These are phyloP conservation scores for Fraxinus sp. DNA, from an alignment of 305 asterid species.

Conservation along the genomic window DNA sequence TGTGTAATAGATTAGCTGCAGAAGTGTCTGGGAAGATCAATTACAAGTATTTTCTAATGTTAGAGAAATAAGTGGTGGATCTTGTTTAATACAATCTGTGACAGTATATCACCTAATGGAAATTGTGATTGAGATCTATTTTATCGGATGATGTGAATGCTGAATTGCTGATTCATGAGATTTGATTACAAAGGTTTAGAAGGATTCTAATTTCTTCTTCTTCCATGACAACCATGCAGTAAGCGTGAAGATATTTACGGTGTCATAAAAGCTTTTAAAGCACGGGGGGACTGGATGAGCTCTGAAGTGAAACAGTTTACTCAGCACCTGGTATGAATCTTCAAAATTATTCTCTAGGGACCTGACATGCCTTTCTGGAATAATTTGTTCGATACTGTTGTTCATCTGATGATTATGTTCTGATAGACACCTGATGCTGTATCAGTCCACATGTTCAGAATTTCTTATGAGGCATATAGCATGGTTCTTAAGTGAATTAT, in stretches of 20 bases:
- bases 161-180: slow-evolving; percentile 3
- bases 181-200: neutral
- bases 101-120: neutral
- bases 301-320: slow-evolving; percentile 67
- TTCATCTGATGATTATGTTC: neutral
- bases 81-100: slow-evolving; percentile 10
- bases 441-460: neutral
- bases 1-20: slow-evolving; percentile 2
- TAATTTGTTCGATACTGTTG: slow-evolving; percentile 10
- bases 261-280: slow-evolving; percentile 69
- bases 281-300: slow-evolving; percentile 60
- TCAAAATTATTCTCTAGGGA: slow-evolving; percentile 19
- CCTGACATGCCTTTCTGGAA: slow-evolving; percentile 21
- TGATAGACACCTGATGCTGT: slow-evolving; percentile 9
- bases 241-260: slow-evolving; percentile 91
- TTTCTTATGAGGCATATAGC: neutral
- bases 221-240: slow-evolving; percentile 48
- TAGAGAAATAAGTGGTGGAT: slow-evolving; percentile 12
- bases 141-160: neutral
- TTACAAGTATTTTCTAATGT: slow-evolving; percentile 8
- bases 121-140: neutral
- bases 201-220: slow-evolving; percentile 13
- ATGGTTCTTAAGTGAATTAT: slow-evolving; percentile 10
- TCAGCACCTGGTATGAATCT: slow-evolving; percentile 66
- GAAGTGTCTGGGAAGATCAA: slow-evolving; percentile 12